Evolutionary conservation across 1,284 basidiomycete genomes (phyloP), one percentile per base, ranked within the genome.

Genomic region (Waitea zeae): DNA sequence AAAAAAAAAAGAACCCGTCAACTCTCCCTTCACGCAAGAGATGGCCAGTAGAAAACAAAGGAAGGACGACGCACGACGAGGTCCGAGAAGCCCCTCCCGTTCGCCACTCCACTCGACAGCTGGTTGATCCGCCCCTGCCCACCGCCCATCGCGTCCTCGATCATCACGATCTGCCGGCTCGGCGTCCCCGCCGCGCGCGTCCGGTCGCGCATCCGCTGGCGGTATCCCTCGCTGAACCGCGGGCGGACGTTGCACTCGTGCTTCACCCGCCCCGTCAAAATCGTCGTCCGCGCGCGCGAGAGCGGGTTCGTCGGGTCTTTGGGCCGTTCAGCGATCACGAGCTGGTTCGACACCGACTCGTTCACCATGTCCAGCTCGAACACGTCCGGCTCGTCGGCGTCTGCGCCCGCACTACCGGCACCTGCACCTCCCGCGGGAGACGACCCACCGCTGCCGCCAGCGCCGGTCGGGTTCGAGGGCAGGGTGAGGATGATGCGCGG

Each of bases 351-450:
- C 3, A 83, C 77, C 13, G 64, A 51, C 38, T 78, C 71, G 41
- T 80, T 76, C 29, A 79, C 64, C 73, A 83, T 80, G 19, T 80
- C 77, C 26, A 84, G 57, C 46, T 82, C 76, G 50, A 78, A 84
- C 47, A 65, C 62, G 44, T 80, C 77, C 5, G 67, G 67, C 38
- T 68, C 62, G 4, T 41, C 43, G 7, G 54, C 50, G 4, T 12
- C 28, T 7, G 6, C 6, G 6, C 29, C 9, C 3, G 46, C 46
- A 37, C 55, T 49, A n/a, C n/a, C 24, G n/a, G 24, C 24, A 26
- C n/a, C 9, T n/a, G 24, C 24, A n/a, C 24, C 9, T 9, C 24
- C 7, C n/a, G n/a, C n/a, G 24, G n/a, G 24, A 9, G 24, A 26
- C 24, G 24, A 26, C 7, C 9, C n/a, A n/a, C n/a, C n/a, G n/a